Base-by-base conservation (phyloP, 371 early-diverging fungal genomes). In the Rhizopus delemar region DNA sequence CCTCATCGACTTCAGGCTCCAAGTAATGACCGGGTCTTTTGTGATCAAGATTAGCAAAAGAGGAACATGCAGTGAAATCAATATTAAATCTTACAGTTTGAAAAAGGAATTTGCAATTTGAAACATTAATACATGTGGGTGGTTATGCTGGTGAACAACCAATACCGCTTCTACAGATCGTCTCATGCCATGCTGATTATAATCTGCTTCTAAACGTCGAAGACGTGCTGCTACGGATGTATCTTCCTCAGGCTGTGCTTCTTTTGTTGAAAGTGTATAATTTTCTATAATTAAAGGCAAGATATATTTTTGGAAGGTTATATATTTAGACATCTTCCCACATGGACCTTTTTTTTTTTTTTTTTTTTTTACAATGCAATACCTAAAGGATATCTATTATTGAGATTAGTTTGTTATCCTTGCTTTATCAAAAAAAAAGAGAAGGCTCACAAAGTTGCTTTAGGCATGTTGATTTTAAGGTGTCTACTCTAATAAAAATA, bases 41-140 rank as follows among this genome's bases (percentile, higher is more conserved):
- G 43, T 22, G 22, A 22, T 22, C 22, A 22, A 22, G 22, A 22
- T 22, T 22, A 22, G 22, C 22, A 22, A 22, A 22, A 22, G 22
- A 22, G 22, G 2, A 22, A 22, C 22, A 22, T 22, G 22, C 22
- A 22, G 22, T 22, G 43, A 43, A 13, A 48, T 29, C 28, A 29
- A 5, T 33, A 22, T 2, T 22, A 28, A 32, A 32, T 11, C 29
- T 63, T 73, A 87, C 86, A 91, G 68, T 66, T 89, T 88, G 68
- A 90, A 91, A 63, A 86, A 90, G 0, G 86, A 70, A 63, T 88
- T 87, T 39, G 86, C 89, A 57, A 88, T 87, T 65, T 90, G 89
- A 35, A 93, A 61, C 85, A 92, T 82, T 13, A 93, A 73, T 8
- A 93, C 87, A 57, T 91, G 91, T 8, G 93, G 92, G 73, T 90